Base-by-base conservation (phyloP, 2,329 filamentous ascomycete species). In the Sodiomyces alkalinus region DNA sequence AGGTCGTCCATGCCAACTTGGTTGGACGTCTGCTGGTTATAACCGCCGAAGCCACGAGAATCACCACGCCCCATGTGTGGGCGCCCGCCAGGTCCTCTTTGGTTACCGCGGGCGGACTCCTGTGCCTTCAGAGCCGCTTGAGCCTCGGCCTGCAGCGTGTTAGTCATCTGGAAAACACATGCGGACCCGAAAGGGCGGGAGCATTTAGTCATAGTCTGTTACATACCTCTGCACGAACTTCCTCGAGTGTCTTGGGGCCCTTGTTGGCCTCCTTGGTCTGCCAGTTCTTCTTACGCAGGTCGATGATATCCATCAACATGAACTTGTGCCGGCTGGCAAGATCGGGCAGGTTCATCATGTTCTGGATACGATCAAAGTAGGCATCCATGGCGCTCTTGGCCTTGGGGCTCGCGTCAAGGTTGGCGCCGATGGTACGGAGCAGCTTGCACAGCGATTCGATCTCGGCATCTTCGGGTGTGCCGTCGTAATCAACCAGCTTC, bases 361-460 rank as follows among this genome's bases (percentile, higher is more conserved):
- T 66, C 44, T 80, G 66, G 44, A 98, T 94, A 37, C 90, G 81
- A 37, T 70, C 60, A 56, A 98, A 98, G 71, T 98, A 98, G 23
- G 75, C 77, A 48, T 90, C 77, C 76, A 98, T 92, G 65, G 93
- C 76, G 29, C 69, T 66, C 38, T 69, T 75, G 33, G 86, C 85
- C 27, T 86, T 85, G 37, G 87, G 85, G 4, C 77, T 78, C 30
- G 62, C 61, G 47, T 93, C 83, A 44, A 98, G 75, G 50, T 85
- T 87, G 42, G 61, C 68, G 62, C 90, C 90, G 38, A 98, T 92
- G 21, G 90, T 93, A 41, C 79, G 75, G 36, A 98, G 70, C 38
- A 98, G 68, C 60, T 92, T 94, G 45, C 78, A 85, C 55, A 98
- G 74, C 41, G 83, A 92, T 65, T 98, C 90, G 35, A 98, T 79